Percentiles rank a stretch among this genome's conserved stretches.
These are phyloP conservation scores for Pseudonitzschia delicatissima DNA, from an alignment of 108 stramenopile genomes.

Conservation along the genomic window DNA sequence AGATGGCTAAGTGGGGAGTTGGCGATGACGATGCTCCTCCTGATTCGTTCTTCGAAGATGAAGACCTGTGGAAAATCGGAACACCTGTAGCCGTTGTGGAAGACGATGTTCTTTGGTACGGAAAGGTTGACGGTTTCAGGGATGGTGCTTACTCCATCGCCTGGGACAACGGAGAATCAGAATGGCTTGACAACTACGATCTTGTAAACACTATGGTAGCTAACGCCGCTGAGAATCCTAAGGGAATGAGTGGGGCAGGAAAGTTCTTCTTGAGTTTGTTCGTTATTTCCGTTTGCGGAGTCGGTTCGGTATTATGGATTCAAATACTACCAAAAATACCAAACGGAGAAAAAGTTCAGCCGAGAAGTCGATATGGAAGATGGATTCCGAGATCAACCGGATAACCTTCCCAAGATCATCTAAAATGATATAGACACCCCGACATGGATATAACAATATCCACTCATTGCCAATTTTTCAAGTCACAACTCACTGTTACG, in stretches of 20 bases:
- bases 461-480: no score
- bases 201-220: constrained; percentile 1
- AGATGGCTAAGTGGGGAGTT: neutral
- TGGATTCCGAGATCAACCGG: neutral
- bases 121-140: neutral
- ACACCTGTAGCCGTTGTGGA: constrained; percentile 1
- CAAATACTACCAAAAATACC: neutral
- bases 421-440: neutral
- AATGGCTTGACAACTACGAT: neutral
- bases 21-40: constrained; percentile 9
- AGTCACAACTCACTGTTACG: no score
- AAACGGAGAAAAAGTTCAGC: neutral
- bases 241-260: constrained; percentile 2
- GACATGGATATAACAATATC: no score
- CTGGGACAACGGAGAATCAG: neutral
- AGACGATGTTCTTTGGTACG: constrained; percentile 7
- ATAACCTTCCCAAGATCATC: constrained; percentile 10
- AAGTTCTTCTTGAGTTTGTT: neutral
- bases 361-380: neutral
- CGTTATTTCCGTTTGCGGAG: neutral
- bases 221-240: constrained; percentile 3
- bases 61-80: constrained; percentile 9
- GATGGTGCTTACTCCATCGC: neutral
- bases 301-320: constrained; percentile 1
- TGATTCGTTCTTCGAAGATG: neutral